A percentile compares a stretch with the other conserved stretches of the same genome.
phyloP scores from a whole-genome alignment of 2,329 filamentous ascomycete species.

The Rhinocladiella similis region DNA sequence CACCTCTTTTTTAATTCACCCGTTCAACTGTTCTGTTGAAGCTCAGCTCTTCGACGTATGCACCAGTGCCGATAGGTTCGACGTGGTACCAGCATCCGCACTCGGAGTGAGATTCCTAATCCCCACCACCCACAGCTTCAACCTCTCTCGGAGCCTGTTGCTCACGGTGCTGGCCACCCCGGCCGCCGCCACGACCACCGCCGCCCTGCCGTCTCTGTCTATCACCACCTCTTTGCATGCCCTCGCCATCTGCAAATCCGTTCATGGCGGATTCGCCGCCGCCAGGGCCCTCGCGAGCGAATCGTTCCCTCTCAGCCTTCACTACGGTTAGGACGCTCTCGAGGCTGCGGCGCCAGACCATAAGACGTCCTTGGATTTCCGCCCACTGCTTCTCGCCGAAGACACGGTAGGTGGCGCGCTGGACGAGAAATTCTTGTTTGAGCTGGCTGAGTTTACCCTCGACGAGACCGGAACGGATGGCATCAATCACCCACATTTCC shows the following conservation, averaged over 20 bases:
- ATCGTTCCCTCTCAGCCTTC: conserved; percentile 77
- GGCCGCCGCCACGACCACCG: conserved; percentile 28
- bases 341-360: conserved; percentile 86
- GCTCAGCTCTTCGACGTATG: not conserved
- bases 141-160: conserved; percentile 37
- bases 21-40: no score
- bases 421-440: conserved; percentile 89
- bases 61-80: not conserved
- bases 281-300: conserved; percentile 61
- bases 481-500: conserved; percentile 98
- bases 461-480: conserved; percentile 90
- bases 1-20: no score
- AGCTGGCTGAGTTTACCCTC: conserved; percentile 96
- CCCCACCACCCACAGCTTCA: conserved; percentile 36
- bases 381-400: conserved; percentile 98
- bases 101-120: conserved; percentile 26
- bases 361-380: conserved; percentile 85
- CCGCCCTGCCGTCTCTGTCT: conserved; percentile 31
- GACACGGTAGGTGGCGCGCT: conserved; percentile 93
- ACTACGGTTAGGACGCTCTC: conserved; percentile 76
- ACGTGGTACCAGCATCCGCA: not conserved
- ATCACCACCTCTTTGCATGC: conserved; percentile 11
- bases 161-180: conserved; percentile 30
- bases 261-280: conserved; percentile 16
- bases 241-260: conserved; percentile 18